Conservation (phyloP, 495 filamentous ascomycete genomes). For the Bombardia bombarda region DNA sequence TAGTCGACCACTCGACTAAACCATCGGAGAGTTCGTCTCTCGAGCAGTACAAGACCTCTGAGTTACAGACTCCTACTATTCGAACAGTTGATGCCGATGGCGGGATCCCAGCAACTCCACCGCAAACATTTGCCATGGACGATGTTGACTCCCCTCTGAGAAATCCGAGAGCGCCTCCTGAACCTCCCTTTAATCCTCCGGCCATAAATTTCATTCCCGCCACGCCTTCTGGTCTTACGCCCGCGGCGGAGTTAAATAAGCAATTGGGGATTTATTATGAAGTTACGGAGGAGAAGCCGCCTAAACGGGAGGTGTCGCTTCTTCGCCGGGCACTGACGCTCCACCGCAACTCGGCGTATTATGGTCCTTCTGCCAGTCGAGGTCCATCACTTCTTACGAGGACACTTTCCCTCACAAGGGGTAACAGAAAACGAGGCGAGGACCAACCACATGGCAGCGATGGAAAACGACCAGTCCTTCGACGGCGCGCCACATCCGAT, state of each 20-base stretch:
- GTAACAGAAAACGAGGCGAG: constrained; percentile 7
- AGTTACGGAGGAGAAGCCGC: constrained; percentile 28
- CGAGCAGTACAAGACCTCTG: constrained; percentile 8
- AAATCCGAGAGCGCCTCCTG: constrained; percentile 66
- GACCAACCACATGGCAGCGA: constrained; percentile 2
- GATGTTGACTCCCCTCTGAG: constrained; percentile 60
- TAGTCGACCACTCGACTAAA: constrained; percentile 62
- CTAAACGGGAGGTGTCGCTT: constrained; percentile 43
- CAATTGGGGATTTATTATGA: constrained; percentile 42
- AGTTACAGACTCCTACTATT: constrained; percentile 19
- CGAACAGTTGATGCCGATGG: constrained; percentile 32
- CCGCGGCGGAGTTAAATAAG: constrained; percentile 46
- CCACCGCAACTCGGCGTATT: constrained; percentile 52
- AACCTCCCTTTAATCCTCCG: constrained; percentile 48
- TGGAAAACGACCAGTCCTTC: constrained; percentile 25
- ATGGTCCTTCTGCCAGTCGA: constrained; percentile 32
- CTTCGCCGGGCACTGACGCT: constrained; percentile 51
- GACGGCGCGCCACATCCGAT: constrained; percentile 30
- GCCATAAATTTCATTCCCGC: constrained; percentile 67
- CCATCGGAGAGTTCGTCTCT: constrained; percentile 27
- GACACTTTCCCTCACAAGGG: constrained; percentile 34
- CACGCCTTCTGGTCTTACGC: constrained; percentile 50
- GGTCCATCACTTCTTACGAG: constrained; percentile 32
- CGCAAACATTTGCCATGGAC: constrained; percentile 39
- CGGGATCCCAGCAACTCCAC: constrained; percentile 34